A percentile compares a stretch with the other conserved stretches of the same genome.
phyloP scores from a whole-genome alignment of 108 stramenopile genomes.

The Skeletonema grethae region DNA sequence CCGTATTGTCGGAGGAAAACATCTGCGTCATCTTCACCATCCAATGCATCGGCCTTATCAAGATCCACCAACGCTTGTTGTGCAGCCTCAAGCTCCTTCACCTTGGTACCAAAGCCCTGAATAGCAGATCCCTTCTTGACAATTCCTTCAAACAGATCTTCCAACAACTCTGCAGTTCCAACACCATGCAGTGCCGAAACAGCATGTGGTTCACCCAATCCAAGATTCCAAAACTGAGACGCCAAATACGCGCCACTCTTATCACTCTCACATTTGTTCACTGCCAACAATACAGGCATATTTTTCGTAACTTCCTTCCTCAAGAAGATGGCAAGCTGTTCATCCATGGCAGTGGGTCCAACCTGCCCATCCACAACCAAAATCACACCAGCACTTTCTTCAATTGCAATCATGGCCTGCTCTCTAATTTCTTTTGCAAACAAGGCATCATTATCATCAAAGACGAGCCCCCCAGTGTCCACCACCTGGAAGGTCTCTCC shows the following conservation, averaged over 20 bases:
- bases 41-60: slow-evolving; percentile 61
- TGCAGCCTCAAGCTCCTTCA: slow-evolving; percentile 69
- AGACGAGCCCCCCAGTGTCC: slow-evolving; percentile 96
- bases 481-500: slow-evolving; percentile 92
- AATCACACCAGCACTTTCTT: slow-evolving; percentile 88
- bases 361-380: slow-evolving; percentile 93
- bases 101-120: slow-evolving; percentile 80
- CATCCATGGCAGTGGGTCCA: slow-evolving; percentile 86
- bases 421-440: slow-evolving; percentile 94
- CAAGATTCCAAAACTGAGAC: slow-evolving; percentile 94
- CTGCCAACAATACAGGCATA: slow-evolving; percentile 88
- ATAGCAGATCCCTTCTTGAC: slow-evolving; percentile 74
- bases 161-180: slow-evolving; percentile 94
- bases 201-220: slow-evolving; percentile 93
- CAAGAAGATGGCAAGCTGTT: slow-evolving; percentile 86
- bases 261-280: slow-evolving; percentile 97
- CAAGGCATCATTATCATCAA: slow-evolving; percentile 90
- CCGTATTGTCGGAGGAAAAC: slow-evolving; percentile 72
- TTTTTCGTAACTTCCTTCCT: slow-evolving; percentile 75
- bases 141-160: slow-evolving; percentile 79
- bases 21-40: slow-evolving; percentile 80
- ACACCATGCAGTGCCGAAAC: slow-evolving; percentile 97
- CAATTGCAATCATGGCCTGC: slow-evolving; percentile 94
- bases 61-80: slow-evolving; percentile 52
- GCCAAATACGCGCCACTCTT: slow-evolving; percentile 72